phyloP scores from a whole-genome alignment of 2,329 filamentous ascomycete genomes.

The Aspergillus udagawae region DNA sequence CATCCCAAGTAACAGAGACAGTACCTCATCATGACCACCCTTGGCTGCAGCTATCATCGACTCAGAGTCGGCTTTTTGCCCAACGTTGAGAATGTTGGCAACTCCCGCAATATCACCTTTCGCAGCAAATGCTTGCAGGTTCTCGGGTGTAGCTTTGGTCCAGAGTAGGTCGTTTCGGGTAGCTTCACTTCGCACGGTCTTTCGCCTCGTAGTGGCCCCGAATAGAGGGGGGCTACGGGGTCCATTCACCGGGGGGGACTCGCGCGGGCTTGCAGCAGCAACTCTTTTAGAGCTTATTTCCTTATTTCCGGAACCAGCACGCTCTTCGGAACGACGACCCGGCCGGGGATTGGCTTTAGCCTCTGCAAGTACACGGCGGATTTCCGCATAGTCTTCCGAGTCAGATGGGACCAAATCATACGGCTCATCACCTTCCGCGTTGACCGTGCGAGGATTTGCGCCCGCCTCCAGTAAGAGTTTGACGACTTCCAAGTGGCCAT shows the following conservation, averaged over 20 bases:
- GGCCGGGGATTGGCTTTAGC: conserved; percentile 55
- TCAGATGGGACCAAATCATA: conserved; percentile 76
- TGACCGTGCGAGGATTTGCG: conserved; percentile 86
- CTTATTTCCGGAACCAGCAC: conserved; percentile 30
- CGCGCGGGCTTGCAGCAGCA: conserved; percentile 44
- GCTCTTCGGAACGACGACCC: conserved; percentile 42
- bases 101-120: conserved; percentile 49
- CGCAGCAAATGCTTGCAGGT: conserved; percentile 45
- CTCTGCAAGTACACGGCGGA: conserved; percentile 65
- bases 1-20: conserved; percentile 71
- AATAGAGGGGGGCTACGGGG: conserved; percentile 40
- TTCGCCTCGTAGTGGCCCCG: conserved; percentile 33
- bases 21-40: conserved; percentile 83
- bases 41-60: conserved; percentile 87
- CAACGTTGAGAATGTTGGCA: conserved; percentile 47
- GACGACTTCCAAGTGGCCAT: conserved; percentile 85
- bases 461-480: conserved; percentile 78
- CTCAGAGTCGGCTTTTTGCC: conserved; percentile 66
- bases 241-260: conserved; percentile 38
- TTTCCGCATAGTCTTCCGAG: conserved; percentile 72
- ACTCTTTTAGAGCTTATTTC: conserved; percentile 40
- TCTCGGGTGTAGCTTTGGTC: conserved; percentile 49
- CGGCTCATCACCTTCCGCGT: conserved; percentile 88
- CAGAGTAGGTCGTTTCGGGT: conserved; percentile 49
- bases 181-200: conserved; percentile 47